phyloP scores from a whole-genome alignment of 2,329 filamentous ascomycete species.

The Aspergillus flavus region DNA sequence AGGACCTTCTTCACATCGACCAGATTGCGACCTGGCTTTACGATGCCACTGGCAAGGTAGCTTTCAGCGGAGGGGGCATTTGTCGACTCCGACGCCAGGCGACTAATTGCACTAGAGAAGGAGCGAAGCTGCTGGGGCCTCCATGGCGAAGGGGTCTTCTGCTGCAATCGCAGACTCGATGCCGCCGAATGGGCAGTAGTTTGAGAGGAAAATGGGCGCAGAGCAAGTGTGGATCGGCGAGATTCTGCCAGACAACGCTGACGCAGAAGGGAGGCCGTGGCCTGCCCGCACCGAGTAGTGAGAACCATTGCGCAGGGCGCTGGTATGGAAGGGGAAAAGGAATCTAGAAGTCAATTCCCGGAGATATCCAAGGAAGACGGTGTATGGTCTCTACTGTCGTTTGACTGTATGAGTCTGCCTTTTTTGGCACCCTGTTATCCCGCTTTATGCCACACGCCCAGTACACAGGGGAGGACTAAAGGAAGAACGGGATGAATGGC shows the following conservation, averaged over 20 bases:
- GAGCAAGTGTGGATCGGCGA: conserved; percentile 36
- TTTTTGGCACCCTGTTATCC: conserved; percentile 23
- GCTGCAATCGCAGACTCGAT: conserved; percentile 39
- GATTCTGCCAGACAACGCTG: conserved; percentile 45
- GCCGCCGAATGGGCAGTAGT: conserved; percentile 34
- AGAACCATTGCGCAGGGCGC: conserved; percentile 48
- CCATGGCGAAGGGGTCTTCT: conserved; percentile 39
- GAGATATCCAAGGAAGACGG: conserved; percentile 9
- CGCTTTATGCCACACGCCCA: conserved; percentile 26
- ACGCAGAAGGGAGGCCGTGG: conserved; percentile 43
- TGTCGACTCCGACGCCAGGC: conserved; percentile 55
- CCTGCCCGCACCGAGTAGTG: conserved; percentile 49
- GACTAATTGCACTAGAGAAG: conserved; percentile 45
- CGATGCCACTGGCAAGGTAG: conserved; percentile 84
- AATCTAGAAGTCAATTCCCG: conserved; percentile 17
- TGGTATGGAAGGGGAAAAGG: conserved; percentile 16
- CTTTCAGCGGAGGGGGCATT: conserved; percentile 79
- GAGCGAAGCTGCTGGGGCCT: conserved; percentile 47
- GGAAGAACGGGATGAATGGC: background rate
- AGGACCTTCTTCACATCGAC: conserved; percentile 96
- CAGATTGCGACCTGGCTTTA: conserved; percentile 73
- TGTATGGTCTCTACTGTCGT: conserved; percentile 13
- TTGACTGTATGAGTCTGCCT: conserved; percentile 6
- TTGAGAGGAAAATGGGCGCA: conserved; percentile 43
- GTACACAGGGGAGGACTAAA: conserved; percentile 3